Evolutionary conservation across 2,329 filamentous ascomycete genomes (phyloP).

Genomic region (Ophiostoma perfectum): DNA sequence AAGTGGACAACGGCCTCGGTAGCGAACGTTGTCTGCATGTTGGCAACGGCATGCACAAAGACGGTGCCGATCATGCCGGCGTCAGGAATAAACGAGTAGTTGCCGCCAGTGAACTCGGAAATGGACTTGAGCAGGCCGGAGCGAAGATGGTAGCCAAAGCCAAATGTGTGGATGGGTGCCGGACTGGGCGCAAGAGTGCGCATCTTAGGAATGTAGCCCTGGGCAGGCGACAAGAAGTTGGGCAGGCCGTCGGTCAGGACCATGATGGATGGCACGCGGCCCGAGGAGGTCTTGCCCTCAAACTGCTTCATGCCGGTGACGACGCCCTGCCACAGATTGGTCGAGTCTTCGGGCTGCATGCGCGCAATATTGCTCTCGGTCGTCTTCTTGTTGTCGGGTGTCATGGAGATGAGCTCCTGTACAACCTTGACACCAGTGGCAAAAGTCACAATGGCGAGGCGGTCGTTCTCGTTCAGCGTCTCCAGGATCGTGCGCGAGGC

Average conservation of each 20-base stretch:
- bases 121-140: constrained; percentile 56
- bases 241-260: constrained; percentile 52
- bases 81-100: constrained; percentile 58
- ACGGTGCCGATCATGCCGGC: constrained; percentile 58
- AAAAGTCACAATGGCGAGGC: constrained; percentile 55
- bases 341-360: constrained; percentile 38
- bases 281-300: constrained; percentile 25
- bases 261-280: constrained; percentile 46
- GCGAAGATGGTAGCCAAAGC: constrained; percentile 46
- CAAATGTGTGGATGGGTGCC: constrained; percentile 49
- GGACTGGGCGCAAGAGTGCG: constrained; percentile 38
- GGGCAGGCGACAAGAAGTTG: constrained; percentile 44
- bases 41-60: constrained; percentile 57
- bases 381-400: constrained; percentile 39
- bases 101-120: constrained; percentile 51
- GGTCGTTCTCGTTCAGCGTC: constrained; percentile 49
- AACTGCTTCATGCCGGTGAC: constrained; percentile 47
- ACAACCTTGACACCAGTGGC: constrained; percentile 35
- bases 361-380: constrained; percentile 40
- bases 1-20: constrained; percentile 42
- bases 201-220: constrained; percentile 53
- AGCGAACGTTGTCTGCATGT: constrained; percentile 55
- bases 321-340: constrained; percentile 57
- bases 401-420: constrained; percentile 45
- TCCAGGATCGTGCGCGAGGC: constrained; percentile 52